Evolutionary conservation across 2,329 filamentous ascomycete species (phyloP), one percentile per base, ranked within the genome.

Genomic region (Aspergillus floridensis): DNA sequence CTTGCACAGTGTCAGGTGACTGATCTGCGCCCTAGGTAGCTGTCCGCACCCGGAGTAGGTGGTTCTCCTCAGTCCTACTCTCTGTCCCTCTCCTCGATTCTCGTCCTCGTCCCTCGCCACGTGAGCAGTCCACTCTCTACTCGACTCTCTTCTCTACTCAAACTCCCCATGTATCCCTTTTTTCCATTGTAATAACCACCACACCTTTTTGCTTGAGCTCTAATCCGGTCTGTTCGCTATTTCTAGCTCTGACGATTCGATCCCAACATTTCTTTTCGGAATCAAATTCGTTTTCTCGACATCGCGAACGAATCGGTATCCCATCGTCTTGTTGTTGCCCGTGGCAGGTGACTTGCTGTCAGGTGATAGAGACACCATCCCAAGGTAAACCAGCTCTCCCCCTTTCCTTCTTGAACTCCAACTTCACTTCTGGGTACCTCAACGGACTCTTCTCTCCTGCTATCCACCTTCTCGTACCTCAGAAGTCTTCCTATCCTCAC

Each of bases 261-360:
- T 61, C 59, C 41, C 44, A 31, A 56, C 55, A 53, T 63, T 65
- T 64, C 62, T 62, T 60, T 57, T 51, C 48, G 32, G 50, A 61
- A 35, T 31, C 55, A 66, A 62, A 53, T 59, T 62, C 49, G 59
- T 57, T 67, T 67, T 62, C 38, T 52, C 59, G 60, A 62, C 65
- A 68, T 63, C 57, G 57, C 63, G 63, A 64, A 57, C 59, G 59
- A 63, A 62, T 68, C 68, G 69, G 68, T 67, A 12, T 63, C 68
- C 61, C 58, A 60, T 66, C 59, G 49, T 68, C 67, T 70, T 75
- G 69, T 74, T 76, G 70, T 73, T 71, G 69, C 72, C 72, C 69
- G 69, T 69, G 70, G 72, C 74, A 76, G 73, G 74, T 77, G 74
- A 77, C 75, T 74, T 77, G 65, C 66, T 73, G 75, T 77, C 75